phyloP scores from a whole-genome alignment of 2,329 filamentous ascomycete species.

The Trichoderma breve region DNA sequence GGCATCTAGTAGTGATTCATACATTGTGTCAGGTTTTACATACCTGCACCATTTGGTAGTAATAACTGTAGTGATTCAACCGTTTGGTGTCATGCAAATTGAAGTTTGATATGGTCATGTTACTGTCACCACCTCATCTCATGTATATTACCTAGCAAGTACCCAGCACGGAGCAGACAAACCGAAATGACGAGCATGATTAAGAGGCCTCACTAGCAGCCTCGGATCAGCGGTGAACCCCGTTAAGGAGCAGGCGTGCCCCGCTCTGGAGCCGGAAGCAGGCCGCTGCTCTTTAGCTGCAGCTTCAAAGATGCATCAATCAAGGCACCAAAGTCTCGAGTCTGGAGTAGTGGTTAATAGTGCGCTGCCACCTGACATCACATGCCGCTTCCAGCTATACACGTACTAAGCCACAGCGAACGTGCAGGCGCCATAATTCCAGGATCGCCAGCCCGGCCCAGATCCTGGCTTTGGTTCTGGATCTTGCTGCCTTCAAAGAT shows the following conservation, averaged over 20 bases:
- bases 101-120: not conserved
- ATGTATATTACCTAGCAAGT: not conserved
- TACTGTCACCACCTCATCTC: not conserved
- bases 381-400: constrained; percentile 23
- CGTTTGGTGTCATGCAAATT: not conserved
- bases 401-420: constrained; percentile 4
- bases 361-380: constrained; percentile 24
- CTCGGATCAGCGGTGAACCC: constrained; percentile 19
- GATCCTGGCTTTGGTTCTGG: constrained; percentile 6
- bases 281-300: not conserved
- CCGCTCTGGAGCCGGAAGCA: constrained; percentile 26
- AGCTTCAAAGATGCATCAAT: constrained; percentile 8
- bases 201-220: constrained; percentile 15
- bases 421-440: constrained; percentile 12
- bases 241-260: constrained; percentile 25
- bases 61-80: not conserved
- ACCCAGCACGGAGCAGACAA: not conserved
- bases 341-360: constrained; percentile 1
- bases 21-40: not conserved
- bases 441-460: constrained; percentile 10
- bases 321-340: not conserved
- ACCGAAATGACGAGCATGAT: constrained; percentile 14
- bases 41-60: not conserved
- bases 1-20: not conserved
- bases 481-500: constrained; percentile 17